Evolutionary conservation across 2,329 filamentous ascomycete species (phyloP).

Genomic region (Ophiostoma sp.): DNA sequence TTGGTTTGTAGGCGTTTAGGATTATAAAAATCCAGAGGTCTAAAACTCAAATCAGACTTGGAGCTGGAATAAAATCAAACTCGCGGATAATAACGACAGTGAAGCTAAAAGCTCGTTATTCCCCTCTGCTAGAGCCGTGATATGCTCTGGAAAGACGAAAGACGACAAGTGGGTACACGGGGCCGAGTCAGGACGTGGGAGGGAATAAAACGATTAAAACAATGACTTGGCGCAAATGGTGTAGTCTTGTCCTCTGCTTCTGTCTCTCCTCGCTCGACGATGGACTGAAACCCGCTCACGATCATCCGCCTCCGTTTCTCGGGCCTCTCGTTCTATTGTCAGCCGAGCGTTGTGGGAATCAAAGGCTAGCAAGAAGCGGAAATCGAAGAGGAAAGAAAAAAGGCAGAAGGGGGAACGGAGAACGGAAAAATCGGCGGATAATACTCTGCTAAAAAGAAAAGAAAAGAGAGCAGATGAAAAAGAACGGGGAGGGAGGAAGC

Average conservation of each 20-base stretch:
- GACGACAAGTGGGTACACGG: neutral
- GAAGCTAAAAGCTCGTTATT: neutral
- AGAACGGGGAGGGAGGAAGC: neutral
- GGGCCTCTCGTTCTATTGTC: slow-evolving; percentile 5
- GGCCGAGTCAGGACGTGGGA: neutral
- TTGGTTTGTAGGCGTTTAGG: too few relatives aligned
- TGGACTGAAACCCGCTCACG: neutral
- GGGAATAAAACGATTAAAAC: too few relatives aligned
- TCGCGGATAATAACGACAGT: neutral
- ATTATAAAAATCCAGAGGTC: too few relatives aligned
- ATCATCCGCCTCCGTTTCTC: slow-evolving; percentile 4
- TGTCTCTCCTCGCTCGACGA: too few relatives aligned
- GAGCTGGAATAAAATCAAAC: neutral
- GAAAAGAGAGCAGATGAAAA: neutral
- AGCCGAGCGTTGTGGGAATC: neutral
- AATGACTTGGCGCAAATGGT: too few relatives aligned
- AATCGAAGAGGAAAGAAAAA: neutral
- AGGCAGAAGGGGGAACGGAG: neutral
- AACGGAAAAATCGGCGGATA: neutral
- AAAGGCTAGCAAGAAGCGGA: neutral
- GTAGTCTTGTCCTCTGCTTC: too few relatives aligned
- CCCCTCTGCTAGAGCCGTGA: neutral
- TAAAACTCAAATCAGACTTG: neutral
- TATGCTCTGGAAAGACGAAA: neutral
- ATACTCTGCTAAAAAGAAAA: neutral